Base-by-base conservation (phyloP, 306 rosid species). In the Quercus ilex region DNA sequence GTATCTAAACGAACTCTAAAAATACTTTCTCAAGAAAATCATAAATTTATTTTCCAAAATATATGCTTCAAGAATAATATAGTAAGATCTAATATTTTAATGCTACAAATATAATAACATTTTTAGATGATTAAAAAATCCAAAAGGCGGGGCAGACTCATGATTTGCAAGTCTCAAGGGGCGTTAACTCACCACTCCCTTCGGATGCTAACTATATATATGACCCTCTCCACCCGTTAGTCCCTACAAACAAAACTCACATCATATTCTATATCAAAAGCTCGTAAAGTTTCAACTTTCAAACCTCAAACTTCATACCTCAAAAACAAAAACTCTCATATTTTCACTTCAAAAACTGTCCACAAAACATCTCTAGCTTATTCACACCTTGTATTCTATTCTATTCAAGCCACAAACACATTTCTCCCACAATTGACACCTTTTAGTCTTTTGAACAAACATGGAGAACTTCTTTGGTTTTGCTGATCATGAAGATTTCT, bases 401-500 rank as follows among this genome's bases (percentile, higher is more conserved):
- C 55, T 30, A 19, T 11, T 33, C 41, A 38, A 10, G 11, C 78
- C 68, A 55, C n/a, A 51, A 25, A 17, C 74, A 71, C 28, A 77
- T 53, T 55, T 23, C 19, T 74, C 12, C 38, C 15, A 1, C 58
- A 53, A 10, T 41, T 7, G 49, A 30, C n/a, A 76, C 23, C 68
- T 30, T 30, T 4, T 60, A 5, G 69, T 59, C 28, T 13, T 74
- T 5, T 38, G 46, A 38, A 38, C 3, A 4, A 79, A 68, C 79
- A 94, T 94, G 99, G 96, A 92, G 79, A 91, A 83, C 69, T 35
- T 85, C 73, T 84, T 93, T 60, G 86, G 95, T 73, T 82, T 86
- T 18, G 82, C 65, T 13, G 96, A 92, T 62, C 65, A 78, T 33
- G 82, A 90, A 21, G 91, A 93, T 67, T 43, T 25, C 56, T 30